These are phyloP conservation scores for Coniella lustricola DNA, from an alignment of 2,329 filamentous ascomycete species.

Conservation along the genomic window DNA sequence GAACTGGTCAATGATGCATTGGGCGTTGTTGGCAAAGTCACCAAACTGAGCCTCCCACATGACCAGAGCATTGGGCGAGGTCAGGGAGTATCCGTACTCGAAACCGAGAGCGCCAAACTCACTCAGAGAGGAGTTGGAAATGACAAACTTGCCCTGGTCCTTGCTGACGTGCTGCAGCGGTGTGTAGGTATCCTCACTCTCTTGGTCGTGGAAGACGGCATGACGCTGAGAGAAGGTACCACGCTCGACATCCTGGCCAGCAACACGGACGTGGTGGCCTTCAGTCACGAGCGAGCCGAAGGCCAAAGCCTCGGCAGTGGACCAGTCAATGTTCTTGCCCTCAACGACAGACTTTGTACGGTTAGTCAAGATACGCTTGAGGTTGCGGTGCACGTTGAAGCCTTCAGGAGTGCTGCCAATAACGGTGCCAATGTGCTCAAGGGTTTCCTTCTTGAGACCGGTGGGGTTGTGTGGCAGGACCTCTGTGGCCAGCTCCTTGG, in stretches of 20 bases:
- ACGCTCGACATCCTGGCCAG: conserved; percentile 97
- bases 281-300: conserved; percentile 88
- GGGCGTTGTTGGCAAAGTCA: conserved; percentile 99
- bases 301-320: conserved; percentile 90
- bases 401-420: conserved; percentile 75
- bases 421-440: conserved; percentile 75
- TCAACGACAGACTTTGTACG: conserved; percentile 88
- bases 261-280: conserved; percentile 94
- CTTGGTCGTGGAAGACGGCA: conserved; percentile 95
- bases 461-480: conserved; percentile 88
- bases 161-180: conserved; percentile 83
- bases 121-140: conserved; percentile 86
- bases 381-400: conserved; percentile 87
- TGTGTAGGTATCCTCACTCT: conserved; percentile 86
- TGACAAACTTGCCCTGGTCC: conserved; percentile 92
- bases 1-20: conserved; percentile 99
- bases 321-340: conserved; percentile 94
- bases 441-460: conserved; percentile 62
- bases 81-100: conserved; percentile 97
- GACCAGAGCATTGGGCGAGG: conserved; percentile 91
- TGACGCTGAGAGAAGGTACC: conserved; percentile 99
- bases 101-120: conserved; percentile 76
- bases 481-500: conserved; percentile 93
- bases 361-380: conserved; percentile 89
- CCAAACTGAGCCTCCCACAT: conserved; percentile 99